A percentile compares a stretch with the other conserved stretches of the same genome.
Evolutionary conservation across 1,139 yeast genomes (phyloP).

Genomic region (Debaryomycetaceae sp.): DNA sequence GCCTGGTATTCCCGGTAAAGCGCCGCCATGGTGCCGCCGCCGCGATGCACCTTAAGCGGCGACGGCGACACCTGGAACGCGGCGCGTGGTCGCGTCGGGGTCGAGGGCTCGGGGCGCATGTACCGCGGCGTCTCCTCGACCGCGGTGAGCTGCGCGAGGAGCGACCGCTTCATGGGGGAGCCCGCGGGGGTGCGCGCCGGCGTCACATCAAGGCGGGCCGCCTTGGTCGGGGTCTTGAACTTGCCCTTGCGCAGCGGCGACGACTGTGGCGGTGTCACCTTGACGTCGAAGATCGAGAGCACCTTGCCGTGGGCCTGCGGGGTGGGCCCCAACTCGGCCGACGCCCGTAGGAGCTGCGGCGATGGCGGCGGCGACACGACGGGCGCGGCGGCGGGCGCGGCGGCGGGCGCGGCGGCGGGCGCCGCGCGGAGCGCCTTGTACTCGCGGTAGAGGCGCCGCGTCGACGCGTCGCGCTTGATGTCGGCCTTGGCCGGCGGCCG

Average conservation of each 20-base stretch:
- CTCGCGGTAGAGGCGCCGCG: conserved; percentile 40
- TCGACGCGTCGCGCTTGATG: conserved; percentile 42
- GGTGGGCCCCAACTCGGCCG: conserved; percentile 61
- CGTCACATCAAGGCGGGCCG: conserved; percentile 2
- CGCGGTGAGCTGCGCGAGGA: neutral
- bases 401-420: conserved; percentile 1
- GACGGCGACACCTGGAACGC: conserved; percentile 43
- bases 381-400: neutral
- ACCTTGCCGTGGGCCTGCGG: conserved; percentile 73
- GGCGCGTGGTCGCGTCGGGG: conserved; percentile 11
- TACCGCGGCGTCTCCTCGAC: neutral
- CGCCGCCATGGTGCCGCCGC: conserved; percentile 27
- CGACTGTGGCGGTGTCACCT: conserved; percentile 41
- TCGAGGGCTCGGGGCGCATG: conserved; percentile 9
- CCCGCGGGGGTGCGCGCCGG: neutral
- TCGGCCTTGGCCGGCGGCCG: conserved; percentile 53
- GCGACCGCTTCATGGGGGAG: neutral
- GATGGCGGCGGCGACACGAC: neutral
- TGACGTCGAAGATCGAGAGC: conserved; percentile 58
- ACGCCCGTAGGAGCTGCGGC: neutral
- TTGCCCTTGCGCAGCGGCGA: conserved; percentile 27
- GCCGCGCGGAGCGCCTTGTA: conserved; percentile 30
- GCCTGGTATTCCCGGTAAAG: conserved; percentile 33
- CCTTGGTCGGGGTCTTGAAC: conserved; percentile 34
- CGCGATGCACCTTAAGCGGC: conserved; percentile 37